These are phyloP conservation scores for Lecanicillium sp. DNA, from an alignment of 2,329 filamentous ascomycete genomes.

Conservation along the genomic window DNA sequence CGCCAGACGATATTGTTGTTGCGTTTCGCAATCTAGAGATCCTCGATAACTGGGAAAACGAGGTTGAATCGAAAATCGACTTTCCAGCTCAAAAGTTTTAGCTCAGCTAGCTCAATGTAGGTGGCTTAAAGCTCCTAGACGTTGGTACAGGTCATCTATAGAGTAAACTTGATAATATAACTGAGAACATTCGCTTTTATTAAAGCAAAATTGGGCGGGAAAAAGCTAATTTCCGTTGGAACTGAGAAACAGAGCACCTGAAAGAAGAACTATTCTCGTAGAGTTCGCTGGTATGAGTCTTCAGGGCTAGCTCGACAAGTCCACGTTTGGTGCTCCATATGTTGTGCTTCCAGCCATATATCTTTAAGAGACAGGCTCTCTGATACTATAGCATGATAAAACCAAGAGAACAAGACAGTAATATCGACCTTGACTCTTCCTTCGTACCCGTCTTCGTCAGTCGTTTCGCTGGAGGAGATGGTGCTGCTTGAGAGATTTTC, in stretches of 20 bases:
- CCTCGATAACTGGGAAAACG: background rate
- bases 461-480: background rate
- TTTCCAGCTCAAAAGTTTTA: background rate
- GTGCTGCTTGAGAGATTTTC: too few relatives aligned
- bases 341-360: background rate
- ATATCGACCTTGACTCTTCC: background rate
- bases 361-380: background rate
- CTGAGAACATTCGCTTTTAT: too few relatives aligned
- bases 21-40: background rate
- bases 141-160: too few relatives aligned
- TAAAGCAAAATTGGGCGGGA: too few relatives aligned
- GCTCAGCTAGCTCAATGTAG: too few relatives aligned
- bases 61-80: background rate
- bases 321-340: background rate
- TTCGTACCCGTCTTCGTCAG: background rate
- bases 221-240: too few relatives aligned
- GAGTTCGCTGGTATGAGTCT: background rate
- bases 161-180: too few relatives aligned
- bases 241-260: too few relatives aligned
- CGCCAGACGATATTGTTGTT: background rate
- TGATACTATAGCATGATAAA: background rate
- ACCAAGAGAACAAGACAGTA: background rate
- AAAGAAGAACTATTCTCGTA: too few relatives aligned
- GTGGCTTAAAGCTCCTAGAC: too few relatives aligned
- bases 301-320: background rate